phyloP scores from a whole-genome alignment of 2,329 filamentous ascomycete genomes.

The Cadophora malorum region DNA sequence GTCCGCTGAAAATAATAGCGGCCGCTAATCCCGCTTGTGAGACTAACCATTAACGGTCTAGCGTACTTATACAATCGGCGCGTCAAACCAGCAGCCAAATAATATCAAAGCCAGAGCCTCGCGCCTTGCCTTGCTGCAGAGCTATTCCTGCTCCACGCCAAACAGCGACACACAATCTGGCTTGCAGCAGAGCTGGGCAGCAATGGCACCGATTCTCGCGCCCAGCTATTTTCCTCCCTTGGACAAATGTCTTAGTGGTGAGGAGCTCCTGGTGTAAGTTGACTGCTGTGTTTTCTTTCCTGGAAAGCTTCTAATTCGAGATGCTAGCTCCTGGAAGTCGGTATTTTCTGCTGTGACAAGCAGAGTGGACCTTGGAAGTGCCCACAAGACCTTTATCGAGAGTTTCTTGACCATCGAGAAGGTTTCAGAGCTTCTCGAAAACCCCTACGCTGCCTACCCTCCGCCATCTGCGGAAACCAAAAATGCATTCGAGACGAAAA shows the following conservation, averaged over 20 bases:
- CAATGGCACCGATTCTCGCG: slow-evolving; percentile 75
- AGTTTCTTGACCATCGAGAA: slow-evolving; percentile 75
- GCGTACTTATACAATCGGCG: not conserved
- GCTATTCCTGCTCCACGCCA: slow-evolving; percentile 41
- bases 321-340: slow-evolving; percentile 65
- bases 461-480: slow-evolving; percentile 67
- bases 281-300: slow-evolving; percentile 1
- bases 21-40: not conserved
- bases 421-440: slow-evolving; percentile 71
- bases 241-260: slow-evolving; percentile 82
- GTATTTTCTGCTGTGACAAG: slow-evolving; percentile 63
- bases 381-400: slow-evolving; percentile 61
- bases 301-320: slow-evolving; percentile 24
- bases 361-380: slow-evolving; percentile 60
- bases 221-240: slow-evolving; percentile 82
- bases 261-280: slow-evolving; percentile 78
- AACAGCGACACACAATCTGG: slow-evolving; percentile 35
- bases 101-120: slow-evolving; percentile 11
- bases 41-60: not conserved
- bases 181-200: slow-evolving; percentile 55
- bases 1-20: slow-evolving; percentile 1
- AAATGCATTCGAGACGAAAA: slow-evolving; percentile 80
- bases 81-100: slow-evolving; percentile 2
- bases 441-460: slow-evolving; percentile 72
- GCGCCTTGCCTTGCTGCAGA: slow-evolving; percentile 15